phyloP scores from a whole-genome alignment of 768 basidiomycete species.

The Leccinum obscurum region DNA sequence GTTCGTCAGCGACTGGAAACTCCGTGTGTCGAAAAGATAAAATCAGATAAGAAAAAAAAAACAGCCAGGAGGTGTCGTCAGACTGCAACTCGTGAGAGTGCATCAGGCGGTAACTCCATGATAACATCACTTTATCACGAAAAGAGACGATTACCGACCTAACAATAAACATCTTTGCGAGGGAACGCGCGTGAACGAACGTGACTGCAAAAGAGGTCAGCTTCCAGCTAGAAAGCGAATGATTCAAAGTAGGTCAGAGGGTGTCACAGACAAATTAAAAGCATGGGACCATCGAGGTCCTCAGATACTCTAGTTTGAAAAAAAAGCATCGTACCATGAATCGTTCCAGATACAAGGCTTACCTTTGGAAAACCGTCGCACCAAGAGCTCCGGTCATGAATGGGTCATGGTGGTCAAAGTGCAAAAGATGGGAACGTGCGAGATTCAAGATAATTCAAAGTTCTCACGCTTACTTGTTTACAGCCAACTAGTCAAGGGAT shows the following conservation, averaged over 20 bases:
- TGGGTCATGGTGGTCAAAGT: not conserved
- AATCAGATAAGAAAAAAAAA: constrained; percentile 15
- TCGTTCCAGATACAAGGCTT: not conserved
- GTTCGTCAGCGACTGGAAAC: constrained; percentile 4
- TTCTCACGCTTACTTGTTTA: constrained; percentile 7
- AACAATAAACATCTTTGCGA: not conserved
- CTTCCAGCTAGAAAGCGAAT: not conserved
- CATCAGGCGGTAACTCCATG: constrained; percentile 19
- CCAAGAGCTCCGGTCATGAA: not conserved
- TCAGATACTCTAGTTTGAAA: constrained; percentile 13
- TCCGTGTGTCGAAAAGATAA: too few relatives aligned
- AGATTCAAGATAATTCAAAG: not conserved
- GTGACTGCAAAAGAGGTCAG: not conserved
- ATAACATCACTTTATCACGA: constrained; percentile 15
- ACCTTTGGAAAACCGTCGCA: not conserved
- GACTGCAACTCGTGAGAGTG: constrained; percentile 4
- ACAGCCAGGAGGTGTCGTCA: constrained; percentile 19
- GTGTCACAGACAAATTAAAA: not conserved
- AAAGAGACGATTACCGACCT: not conserved
- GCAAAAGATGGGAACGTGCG: not conserved
- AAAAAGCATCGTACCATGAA: not conserved
- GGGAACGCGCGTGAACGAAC: not conserved
- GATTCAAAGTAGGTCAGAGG: constrained; percentile 1
- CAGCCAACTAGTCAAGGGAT: not conserved
- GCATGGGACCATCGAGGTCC: constrained; percentile 5